phyloP scores from a whole-genome alignment of 2,329 filamentous ascomycete genomes.

The Nectriaceae sp. region DNA sequence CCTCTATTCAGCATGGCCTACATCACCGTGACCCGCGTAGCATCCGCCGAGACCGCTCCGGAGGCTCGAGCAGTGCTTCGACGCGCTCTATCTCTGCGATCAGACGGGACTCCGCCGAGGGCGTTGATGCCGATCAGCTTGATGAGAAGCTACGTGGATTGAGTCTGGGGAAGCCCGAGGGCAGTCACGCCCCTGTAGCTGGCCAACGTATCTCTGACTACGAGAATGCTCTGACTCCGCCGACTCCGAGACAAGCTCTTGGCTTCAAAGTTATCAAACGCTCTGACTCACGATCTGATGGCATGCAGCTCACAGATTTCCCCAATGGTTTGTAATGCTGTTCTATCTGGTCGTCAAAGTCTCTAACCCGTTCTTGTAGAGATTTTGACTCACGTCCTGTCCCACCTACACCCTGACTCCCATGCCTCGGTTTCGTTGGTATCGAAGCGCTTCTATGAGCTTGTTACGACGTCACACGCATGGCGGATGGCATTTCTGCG shows the following conservation, averaged over 20 bases:
- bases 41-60: constrained; percentile 34
- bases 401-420: constrained; percentile 84
- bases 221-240: constrained; percentile 58
- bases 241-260: constrained; percentile 47
- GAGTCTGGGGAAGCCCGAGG: constrained; percentile 41
- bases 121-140: constrained; percentile 45
- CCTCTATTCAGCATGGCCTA: constrained; percentile 59
- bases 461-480: constrained; percentile 89
- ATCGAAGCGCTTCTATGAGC: constrained; percentile 80
- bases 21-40: constrained; percentile 44
- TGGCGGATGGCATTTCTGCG: constrained; percentile 93
- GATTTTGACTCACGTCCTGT: constrained; percentile 87
- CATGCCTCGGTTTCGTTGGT: constrained; percentile 82
- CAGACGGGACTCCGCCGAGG: constrained; percentile 29
- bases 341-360: background rate
- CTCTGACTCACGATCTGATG: constrained; percentile 38
- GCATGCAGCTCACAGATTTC: constrained; percentile 57
- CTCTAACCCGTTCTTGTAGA: constrained; percentile 55
- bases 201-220: constrained; percentile 62
- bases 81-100: constrained; percentile 35
- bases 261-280: constrained; percentile 60
- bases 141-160: constrained; percentile 55
- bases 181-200: constrained; percentile 35
- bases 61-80: constrained; percentile 39
- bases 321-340: constrained; percentile 71